A percentile compares a stretch with the other conserved stretches of the same genome.
These are phyloP conservation scores for Osmozyma mogii DNA, from an alignment of 805 yeast genomes.

Conservation along the genomic window DNA sequence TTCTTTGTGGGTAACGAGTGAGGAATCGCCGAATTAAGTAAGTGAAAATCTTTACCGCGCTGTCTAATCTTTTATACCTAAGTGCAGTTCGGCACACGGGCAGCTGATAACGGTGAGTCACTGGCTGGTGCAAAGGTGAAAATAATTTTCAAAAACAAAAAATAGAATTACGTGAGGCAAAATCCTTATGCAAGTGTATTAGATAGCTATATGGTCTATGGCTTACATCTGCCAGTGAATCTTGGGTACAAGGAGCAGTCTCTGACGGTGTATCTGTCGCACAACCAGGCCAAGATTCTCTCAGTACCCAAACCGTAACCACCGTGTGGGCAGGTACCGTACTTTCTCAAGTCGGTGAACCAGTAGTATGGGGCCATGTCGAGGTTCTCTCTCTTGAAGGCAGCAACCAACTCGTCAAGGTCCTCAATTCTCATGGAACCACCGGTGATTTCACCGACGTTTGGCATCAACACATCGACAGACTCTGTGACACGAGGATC, in stretches of 20 bases:
- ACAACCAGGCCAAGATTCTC: slow-evolving; percentile 96
- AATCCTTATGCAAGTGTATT: too few relatives aligned
- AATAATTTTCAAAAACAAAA: too few relatives aligned
- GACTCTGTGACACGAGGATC: slow-evolving; percentile 96
- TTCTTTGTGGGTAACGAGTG: too few relatives aligned
- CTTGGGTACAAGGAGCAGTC: slow-evolving; percentile 98
- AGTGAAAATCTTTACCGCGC: too few relatives aligned
- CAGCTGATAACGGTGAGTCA: too few relatives aligned
- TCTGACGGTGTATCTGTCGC: slow-evolving; percentile 96
- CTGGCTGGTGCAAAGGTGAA: too few relatives aligned
- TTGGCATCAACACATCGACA: slow-evolving; percentile 97
- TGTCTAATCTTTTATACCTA: too few relatives aligned
- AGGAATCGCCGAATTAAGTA: too few relatives aligned
- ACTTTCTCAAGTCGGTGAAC: slow-evolving; percentile 92
- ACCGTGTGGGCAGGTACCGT: slow-evolving; percentile 98
- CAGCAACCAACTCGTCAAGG: slow-evolving; percentile 76
- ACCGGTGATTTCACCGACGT: slow-evolving; percentile 97
- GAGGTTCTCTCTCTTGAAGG: slow-evolving; percentile 89
- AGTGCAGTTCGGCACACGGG: too few relatives aligned
- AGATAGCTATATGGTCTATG: too few relatives aligned
- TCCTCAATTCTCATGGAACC: slow-evolving; percentile 96
- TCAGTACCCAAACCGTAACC: slow-evolving; percentile 99
- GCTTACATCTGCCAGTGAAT: slow-evolving; percentile 96
- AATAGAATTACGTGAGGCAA: too few relatives aligned
- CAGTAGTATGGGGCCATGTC: slow-evolving; percentile 83